Base-by-base conservation (phyloP, 192 early-diverging fungal genomes). In the Backusella luteola region DNA sequence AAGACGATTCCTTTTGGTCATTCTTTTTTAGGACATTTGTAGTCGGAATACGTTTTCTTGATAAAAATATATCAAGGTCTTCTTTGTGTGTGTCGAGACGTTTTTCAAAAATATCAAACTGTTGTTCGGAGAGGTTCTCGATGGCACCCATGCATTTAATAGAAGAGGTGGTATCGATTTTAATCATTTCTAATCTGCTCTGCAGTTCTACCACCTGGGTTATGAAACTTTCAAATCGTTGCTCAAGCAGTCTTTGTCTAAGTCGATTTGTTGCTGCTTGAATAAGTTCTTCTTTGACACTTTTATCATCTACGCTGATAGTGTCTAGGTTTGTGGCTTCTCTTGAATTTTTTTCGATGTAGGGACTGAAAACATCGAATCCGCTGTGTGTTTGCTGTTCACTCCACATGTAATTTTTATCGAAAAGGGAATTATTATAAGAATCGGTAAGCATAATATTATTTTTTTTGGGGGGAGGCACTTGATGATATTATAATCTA, bases 161-260 rank as follows among this genome's bases (percentile, higher is more conserved):
- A n/a, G 69, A 71, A 46, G 36, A 39, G 3, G 39, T 15, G 1
- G 42, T 42, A 6, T 71, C 69, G 3, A 71, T 36, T 46, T 46
- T 71, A 12, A 71, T 46, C n/a, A 71, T 71, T 29, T 71, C 69
- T 46, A 71, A 26, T 46, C 36, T 26, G 12, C 69, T 71, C 36
- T 71, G 69, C 14, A 71, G 34, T 46, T 71, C 69, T 14, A 71
- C 41, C 11, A 71, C 41, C 36, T 71, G 39, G 6, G 38, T 11
- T 15, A 46, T 32, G 38, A 71, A 26, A 17, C 38, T 46, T 46
- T 71, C 39, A 41, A 39, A 71, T 71, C 41, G 46, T 7, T 26
- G 38, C 17, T 71, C 69, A 14, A 71, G 41, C 17, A 71, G 17
- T 41, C 41, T 71, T 17, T 71, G 69, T 8, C 69, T 21, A 32